Evolutionary conservation across 768 basidiomycete species (phyloP).

Genomic region (Phlegmacium glaucopus): DNA sequence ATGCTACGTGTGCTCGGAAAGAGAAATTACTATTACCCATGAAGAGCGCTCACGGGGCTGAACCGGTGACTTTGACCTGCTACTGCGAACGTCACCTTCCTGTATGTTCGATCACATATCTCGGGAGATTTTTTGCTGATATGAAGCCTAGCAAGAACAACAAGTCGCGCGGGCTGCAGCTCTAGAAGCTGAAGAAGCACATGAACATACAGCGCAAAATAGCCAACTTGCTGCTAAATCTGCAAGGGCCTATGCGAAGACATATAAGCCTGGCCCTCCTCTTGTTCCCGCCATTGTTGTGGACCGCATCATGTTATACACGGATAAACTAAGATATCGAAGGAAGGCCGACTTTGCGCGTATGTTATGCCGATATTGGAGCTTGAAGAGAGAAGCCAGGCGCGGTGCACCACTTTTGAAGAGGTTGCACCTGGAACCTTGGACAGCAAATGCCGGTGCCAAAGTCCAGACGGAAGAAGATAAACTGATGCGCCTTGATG

Average conservation of each 20-base stretch:
- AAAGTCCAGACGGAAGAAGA: constrained; percentile 78
- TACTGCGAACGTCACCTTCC: constrained; percentile 92
- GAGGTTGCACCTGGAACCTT: constrained; percentile 91
- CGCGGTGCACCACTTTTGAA: constrained; percentile 93
- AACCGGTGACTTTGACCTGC: constrained; percentile 68
- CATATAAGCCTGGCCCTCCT: constrained; percentile 90
- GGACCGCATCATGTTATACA: constrained; percentile 75
- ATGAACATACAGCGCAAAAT: constrained; percentile 34
- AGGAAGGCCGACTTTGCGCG: constrained; percentile 78
- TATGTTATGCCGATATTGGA: constrained; percentile 90
- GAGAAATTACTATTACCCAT: constrained; percentile 83
- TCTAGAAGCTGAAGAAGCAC: constrained; percentile 48
- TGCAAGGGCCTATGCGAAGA: constrained; percentile 88
- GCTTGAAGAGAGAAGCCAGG: constrained; percentile 90
- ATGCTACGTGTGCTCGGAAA: constrained; percentile 89
- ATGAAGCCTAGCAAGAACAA: constrained; percentile 56
- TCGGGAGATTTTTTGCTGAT: background rate
- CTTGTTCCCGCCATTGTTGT: constrained; percentile 85
- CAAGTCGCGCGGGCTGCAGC: constrained; percentile 56
- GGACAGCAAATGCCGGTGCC: constrained; percentile 76
- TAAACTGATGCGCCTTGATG: constrained; percentile 78
- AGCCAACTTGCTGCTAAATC: constrained; percentile 59
- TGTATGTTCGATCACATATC: constrained; percentile 41
- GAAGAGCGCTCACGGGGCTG: constrained; percentile 77
- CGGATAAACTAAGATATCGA: constrained; percentile 61